These are phyloP conservation scores for Onygenales sp. DNA, from an alignment of 2,329 filamentous ascomycete genomes.

Conservation along the genomic window DNA sequence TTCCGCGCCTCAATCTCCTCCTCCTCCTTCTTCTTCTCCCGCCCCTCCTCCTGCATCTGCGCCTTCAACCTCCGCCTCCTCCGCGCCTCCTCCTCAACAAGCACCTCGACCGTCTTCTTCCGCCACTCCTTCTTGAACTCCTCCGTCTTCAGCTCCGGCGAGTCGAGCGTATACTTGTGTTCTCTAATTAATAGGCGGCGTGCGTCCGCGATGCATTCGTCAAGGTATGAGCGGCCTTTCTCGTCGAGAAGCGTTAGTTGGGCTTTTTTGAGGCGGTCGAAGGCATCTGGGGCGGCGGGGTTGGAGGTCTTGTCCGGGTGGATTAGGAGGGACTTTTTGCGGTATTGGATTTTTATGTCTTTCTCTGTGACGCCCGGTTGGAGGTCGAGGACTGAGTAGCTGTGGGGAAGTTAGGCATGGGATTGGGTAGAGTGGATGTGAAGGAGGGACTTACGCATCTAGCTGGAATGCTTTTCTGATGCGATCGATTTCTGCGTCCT, in stretches of 20 bases:
- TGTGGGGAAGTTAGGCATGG: constrained; percentile 22
- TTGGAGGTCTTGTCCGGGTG: constrained; percentile 98
- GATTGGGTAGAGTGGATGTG: too few species aligned
- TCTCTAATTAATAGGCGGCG: constrained; percentile 91
- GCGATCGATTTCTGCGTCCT: constrained; percentile 93
- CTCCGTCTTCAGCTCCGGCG: constrained; percentile 68
- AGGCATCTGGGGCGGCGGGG: constrained; percentile 81
- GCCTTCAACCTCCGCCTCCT: constrained; percentile 78
- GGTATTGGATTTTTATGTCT: constrained; percentile 90
- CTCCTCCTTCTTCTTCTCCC: constrained; percentile 76
- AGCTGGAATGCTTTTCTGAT: constrained; percentile 84
- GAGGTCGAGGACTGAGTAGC: constrained; percentile 89
- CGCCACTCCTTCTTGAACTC: constrained; percentile 81
- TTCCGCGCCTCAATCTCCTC: constrained; percentile 73
- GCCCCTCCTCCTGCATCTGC: constrained; percentile 91
- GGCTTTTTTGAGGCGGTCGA: constrained; percentile 92
- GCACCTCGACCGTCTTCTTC: constrained; percentile 77
- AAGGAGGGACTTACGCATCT: constrained; percentile 47
- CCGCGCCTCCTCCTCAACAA: constrained; percentile 86
- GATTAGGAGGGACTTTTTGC: constrained; percentile 96
- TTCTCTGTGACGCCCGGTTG: constrained; percentile 91
- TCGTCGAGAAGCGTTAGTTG: constrained; percentile 88
- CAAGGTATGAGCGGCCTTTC: constrained; percentile 74
- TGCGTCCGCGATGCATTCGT: constrained; percentile 93
- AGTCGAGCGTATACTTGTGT: constrained; percentile 85